Base-by-base conservation (phyloP, 345 rosid genomes). In the Eucalyptus melliodora region DNA sequence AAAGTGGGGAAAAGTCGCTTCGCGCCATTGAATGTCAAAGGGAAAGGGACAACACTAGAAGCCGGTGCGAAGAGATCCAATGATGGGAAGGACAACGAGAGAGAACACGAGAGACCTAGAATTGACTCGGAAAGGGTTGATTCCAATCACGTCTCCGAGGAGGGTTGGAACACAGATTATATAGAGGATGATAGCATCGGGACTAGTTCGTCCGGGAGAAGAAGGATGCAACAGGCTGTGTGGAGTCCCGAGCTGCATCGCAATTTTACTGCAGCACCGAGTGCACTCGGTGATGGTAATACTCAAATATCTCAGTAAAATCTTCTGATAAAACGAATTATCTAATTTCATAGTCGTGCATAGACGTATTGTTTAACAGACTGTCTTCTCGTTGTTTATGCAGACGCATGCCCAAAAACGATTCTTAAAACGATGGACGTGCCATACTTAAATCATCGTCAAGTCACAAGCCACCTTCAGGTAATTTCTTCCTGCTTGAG, bases 391-490 rank as follows among this genome's bases (percentile, higher is more conserved):
- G 23, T 50, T 23, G 3, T 69, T 89, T 44, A 62, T 89, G 24
- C 89, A 95, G 97, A 90, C 6, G 93, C 92, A 90, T 89, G 91
- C 50, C 98, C 96, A 2, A 95, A 89, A 89, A 15, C 60, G 23
- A 93, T 94, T 86, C 60, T 91, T 55, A 11, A 30, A 86, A 67
- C 88, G 92, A 96, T 96, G 93, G 77, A 94, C 27, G 94, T 91
- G 86, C 93, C 94, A 21, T 5, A 34, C 37, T 34, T 34, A 34
- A 34, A 34, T 34, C 37, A 59, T 6, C 94, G 91, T 37, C 97
- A 96, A 86, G 91, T 96, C 44, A 90, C 91, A 17, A 95, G 95
- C 90, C 95, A 96, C 91, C 94, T 95, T 17, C 96, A 95, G 98
- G 98, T 95, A 55, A 59, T 80, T 67, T 8, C 55, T 40, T 23